A percentile compares a stretch with the other conserved stretches of the same genome.
These are phyloP conservation scores for Fusarium chuoi DNA, from an alignment of 2,329 filamentous ascomycete genomes.

Conservation along the genomic window DNA sequence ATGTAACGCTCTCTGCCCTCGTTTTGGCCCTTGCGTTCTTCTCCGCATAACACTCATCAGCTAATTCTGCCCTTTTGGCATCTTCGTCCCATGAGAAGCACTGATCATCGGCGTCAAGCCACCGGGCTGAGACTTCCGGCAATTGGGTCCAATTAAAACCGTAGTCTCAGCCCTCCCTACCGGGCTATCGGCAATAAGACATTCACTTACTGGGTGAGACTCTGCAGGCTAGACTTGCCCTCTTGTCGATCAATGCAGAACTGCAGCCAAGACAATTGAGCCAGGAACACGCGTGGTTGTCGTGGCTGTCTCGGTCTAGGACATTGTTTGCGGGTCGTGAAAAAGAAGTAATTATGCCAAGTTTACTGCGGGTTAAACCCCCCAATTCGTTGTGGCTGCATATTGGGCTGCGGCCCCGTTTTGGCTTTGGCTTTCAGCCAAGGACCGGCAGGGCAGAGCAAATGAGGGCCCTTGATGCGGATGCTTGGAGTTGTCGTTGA, in stretches of 20 bases:
- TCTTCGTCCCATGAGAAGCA: background rate
- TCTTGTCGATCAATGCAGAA: constrained; percentile 6
- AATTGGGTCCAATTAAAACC: background rate
- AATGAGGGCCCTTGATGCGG: background rate
- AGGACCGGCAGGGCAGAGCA: background rate
- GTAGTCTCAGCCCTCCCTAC: background rate
- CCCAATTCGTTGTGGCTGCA: background rate
- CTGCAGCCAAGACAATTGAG: background rate
- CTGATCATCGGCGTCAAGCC: background rate
- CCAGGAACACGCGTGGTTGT: constrained; percentile 7
- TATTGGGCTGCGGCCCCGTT: background rate
- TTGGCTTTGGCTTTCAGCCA: background rate
- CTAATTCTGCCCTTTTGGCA: background rate
- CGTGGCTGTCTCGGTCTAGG: background rate
- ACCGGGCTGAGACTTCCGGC: background rate
- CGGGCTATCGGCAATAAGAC: constrained; percentile 12
- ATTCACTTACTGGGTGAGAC: background rate
- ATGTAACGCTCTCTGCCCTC: background rate
- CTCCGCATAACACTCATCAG: background rate
- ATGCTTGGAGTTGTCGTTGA: constrained; percentile 1
- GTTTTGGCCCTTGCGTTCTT: background rate
- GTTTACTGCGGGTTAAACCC: background rate
- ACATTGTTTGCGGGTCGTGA: background rate
- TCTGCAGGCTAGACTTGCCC: background rate
- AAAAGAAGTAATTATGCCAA: background rate